A percentile compares a stretch with the other conserved stretches of the same genome.
These are phyloP conservation scores for Chaetomiaceae sp. DNA, from an alignment of 2,329 filamentous ascomycete species.

Conservation along the genomic window DNA sequence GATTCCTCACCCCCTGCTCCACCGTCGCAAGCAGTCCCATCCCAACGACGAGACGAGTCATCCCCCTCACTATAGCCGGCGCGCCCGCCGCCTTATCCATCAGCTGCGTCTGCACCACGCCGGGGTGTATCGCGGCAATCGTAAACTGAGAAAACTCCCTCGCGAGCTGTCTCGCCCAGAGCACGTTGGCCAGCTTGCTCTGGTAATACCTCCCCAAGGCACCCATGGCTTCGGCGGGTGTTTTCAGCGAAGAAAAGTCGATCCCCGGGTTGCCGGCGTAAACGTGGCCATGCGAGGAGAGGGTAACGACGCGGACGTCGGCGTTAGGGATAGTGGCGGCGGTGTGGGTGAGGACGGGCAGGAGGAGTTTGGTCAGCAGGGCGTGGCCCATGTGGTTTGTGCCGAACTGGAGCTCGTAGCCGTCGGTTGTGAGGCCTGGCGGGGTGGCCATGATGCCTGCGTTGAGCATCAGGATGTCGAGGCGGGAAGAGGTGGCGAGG, in stretches of 20 bases:
- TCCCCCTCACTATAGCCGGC: not conserved
- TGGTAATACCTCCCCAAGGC: conserved; percentile 30
- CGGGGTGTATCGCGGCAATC: conserved; percentile 29
- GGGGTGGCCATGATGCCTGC: conserved; percentile 41
- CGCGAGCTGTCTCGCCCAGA: conserved; percentile 32
- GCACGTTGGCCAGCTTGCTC: conserved; percentile 35
- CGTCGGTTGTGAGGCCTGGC: conserved; percentile 36
- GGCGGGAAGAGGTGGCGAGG: conserved; percentile 26
- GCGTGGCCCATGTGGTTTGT: conserved; percentile 47
- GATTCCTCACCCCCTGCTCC: conserved; percentile 36
- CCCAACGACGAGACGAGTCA: not conserved
- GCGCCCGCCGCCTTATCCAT: not conserved
- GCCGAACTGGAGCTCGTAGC: conserved; percentile 45
- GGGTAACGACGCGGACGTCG: conserved; percentile 28
- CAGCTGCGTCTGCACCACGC: conserved; percentile 28
- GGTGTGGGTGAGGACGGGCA: conserved; percentile 27
- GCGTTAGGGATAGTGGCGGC: not conserved
- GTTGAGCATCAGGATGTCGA: conserved; percentile 45
- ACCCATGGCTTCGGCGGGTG: not conserved
- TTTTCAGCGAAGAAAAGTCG: not conserved
- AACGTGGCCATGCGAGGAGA: conserved; percentile 21
- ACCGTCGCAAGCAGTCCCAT: not conserved
- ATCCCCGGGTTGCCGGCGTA: not conserved
- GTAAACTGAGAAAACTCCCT: conserved; percentile 28
- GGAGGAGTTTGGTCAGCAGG: conserved; percentile 37